phyloP scores from a whole-genome alignment of 176 grass and related monocot species.

The Miscanthus lutarioriparius region DNA sequence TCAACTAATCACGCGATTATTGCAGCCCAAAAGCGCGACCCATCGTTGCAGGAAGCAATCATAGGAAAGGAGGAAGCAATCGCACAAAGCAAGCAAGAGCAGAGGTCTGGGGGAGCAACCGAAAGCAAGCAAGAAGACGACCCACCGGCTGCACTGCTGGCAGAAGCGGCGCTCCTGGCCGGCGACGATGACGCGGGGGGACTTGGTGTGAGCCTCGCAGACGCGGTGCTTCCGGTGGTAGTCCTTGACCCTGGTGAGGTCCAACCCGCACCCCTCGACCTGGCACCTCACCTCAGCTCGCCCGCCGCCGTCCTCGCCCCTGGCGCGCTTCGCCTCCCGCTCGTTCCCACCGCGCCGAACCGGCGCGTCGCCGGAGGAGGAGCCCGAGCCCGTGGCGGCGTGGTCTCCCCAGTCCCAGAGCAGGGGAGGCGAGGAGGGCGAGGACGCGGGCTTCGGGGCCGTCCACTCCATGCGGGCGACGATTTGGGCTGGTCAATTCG shows the following conservation, averaged over 20 bases:
- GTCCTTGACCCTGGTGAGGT: slow-evolving; percentile 56
- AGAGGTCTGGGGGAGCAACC: neutral
- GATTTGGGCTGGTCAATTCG: slow-evolving; percentile 44
- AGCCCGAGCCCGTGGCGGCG: slow-evolving; percentile 14
- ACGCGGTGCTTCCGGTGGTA: slow-evolving; percentile 94
- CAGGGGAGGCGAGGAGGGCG: slow-evolving; percentile 55
- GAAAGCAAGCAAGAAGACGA: neutral
- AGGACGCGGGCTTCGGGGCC: slow-evolving; percentile 33
- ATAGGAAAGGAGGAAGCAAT: neutral
- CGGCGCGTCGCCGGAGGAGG: slow-evolving; percentile 46
- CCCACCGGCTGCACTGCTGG: slow-evolving; percentile 90
- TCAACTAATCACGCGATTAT: slow-evolving; percentile 21
- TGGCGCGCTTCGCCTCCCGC: slow-evolving; percentile 47
- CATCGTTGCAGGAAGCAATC: slow-evolving; percentile 3
- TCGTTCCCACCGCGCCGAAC: slow-evolving; percentile 21
- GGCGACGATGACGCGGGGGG: slow-evolving; percentile 69
- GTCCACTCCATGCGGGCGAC: slow-evolving; percentile 44
- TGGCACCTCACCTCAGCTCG: slow-evolving; percentile 63
- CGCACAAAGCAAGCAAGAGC: neutral
- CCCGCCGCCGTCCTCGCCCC: slow-evolving; percentile 31
- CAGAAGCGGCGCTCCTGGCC: slow-evolving; percentile 84
- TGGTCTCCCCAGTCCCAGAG: slow-evolving; percentile 86
- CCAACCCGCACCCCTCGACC: slow-evolving; percentile 70
- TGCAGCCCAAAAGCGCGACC: neutral
- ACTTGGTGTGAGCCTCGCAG: slow-evolving; percentile 78